These are phyloP conservation scores for Hyaloscypha finlandica DNA, from an alignment of 495 filamentous ascomycete genomes.

Conservation along the genomic window DNA sequence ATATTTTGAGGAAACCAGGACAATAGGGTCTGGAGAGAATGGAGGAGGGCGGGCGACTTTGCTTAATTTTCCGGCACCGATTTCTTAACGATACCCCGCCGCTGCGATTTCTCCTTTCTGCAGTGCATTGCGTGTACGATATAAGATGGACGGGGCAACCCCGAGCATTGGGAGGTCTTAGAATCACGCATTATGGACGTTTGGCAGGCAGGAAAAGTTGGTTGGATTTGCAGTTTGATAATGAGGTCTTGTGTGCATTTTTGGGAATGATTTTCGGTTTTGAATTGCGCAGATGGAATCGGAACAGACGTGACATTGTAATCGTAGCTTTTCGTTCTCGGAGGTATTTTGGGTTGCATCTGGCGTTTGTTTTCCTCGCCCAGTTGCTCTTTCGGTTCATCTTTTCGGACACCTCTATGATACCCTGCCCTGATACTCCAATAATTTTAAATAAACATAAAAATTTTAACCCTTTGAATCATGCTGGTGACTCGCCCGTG, in stretches of 20 bases:
- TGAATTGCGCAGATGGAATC: constrained; percentile 5
- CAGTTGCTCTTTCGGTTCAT: constrained; percentile 7
- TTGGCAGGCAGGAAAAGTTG: constrained; percentile 21
- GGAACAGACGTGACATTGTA: constrained; percentile 15
- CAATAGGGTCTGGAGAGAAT: constrained; percentile 22
- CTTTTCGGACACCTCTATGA: constrained; percentile 11
- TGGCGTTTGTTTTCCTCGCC: constrained; percentile 18
- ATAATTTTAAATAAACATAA: constrained; percentile 13
- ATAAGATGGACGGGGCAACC: constrained; percentile 16
- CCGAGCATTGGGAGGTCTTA: constrained; percentile 16
- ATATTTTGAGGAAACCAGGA: constrained; percentile 58
- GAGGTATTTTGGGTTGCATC: constrained; percentile 15
- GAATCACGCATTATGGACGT: constrained; percentile 21
- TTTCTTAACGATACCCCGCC: constrained; percentile 26
- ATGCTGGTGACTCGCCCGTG: constrained; percentile 4
- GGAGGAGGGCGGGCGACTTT: constrained; percentile 5
- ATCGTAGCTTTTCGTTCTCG: constrained; percentile 24
- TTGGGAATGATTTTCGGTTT: neutral
- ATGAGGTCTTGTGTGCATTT: neutral
- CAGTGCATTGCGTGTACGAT: constrained; percentile 21
- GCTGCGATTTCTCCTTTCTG: constrained; percentile 22
- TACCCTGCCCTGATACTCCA: neutral
- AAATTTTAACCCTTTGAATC: neutral
- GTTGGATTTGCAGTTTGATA: constrained; percentile 14
- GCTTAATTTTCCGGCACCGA: constrained; percentile 22